Evolutionary conservation across 371 early-diverging fungal species (phyloP).

Genomic region (Saksenaea oblongispora): DNA sequence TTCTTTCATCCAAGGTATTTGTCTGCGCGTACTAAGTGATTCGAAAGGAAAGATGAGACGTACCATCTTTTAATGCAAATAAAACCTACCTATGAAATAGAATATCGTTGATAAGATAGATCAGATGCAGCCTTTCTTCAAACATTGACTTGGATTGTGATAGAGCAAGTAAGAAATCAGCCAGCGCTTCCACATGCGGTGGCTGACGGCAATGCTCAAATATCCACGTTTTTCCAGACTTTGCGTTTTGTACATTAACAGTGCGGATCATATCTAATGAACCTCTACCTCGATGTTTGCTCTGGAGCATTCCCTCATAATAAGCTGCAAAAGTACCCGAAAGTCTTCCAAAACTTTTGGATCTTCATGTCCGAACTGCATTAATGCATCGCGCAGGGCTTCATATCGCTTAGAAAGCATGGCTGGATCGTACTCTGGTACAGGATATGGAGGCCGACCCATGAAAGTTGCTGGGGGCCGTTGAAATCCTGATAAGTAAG

Average conservation of each 20-base stretch:
- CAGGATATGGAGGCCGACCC: neutral
- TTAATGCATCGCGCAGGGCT: neutral
- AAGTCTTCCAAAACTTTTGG: constrained; percentile 35
- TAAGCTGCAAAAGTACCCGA: constrained; percentile 42
- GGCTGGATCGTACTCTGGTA: neutral
- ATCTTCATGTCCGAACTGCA: constrained; percentile 6
- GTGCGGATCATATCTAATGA: neutral
- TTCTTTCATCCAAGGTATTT: constrained; percentile 57
- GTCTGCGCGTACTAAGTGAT: constrained; percentile 47
- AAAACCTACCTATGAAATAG: constrained; percentile 55
- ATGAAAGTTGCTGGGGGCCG: neutral
- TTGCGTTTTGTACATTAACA: constrained; percentile 11
- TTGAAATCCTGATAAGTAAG: neutral
- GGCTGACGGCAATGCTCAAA: constrained; percentile 50
- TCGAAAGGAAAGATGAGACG: neutral
- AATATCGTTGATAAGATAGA: constrained; percentile 63
- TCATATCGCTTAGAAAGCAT: neutral
- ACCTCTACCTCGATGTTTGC: constrained; percentile 59
- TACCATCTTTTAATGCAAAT: neutral
- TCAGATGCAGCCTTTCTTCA: constrained; percentile 56
- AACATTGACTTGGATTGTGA: constrained; percentile 47
- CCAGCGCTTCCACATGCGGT: constrained; percentile 35
- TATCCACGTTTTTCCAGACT: constrained; percentile 64
- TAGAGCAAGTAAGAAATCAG: constrained; percentile 49
- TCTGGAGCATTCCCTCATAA: constrained; percentile 64